These are phyloP conservation scores for Fusarium sublunatum DNA, from an alignment of 2,329 filamentous ascomycete genomes.

Conservation along the genomic window DNA sequence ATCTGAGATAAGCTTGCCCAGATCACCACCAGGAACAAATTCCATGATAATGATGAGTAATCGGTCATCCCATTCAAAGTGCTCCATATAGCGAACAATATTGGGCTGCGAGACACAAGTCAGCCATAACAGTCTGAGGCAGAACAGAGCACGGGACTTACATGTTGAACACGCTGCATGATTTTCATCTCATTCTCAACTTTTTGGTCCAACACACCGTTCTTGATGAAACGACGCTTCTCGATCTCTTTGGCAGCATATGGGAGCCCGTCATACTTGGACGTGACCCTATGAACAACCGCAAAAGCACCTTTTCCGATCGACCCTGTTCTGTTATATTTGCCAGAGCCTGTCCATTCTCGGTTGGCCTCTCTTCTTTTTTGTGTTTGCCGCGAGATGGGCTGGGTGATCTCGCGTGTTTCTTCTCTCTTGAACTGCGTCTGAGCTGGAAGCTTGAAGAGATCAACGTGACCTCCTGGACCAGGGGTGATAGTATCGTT, in stretches of 20 bases:
- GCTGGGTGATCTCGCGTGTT: constrained; percentile 34
- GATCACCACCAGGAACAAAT: constrained; percentile 82
- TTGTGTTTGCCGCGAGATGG: constrained; percentile 24
- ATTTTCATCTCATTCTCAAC: constrained; percentile 98
- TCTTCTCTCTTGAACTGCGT: constrained; percentile 35
- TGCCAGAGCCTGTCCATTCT: constrained; percentile 85
- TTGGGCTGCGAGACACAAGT: constrained; percentile 68
- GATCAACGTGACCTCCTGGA: constrained; percentile 58
- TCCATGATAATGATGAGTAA: constrained; percentile 99
- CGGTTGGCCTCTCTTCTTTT: constrained; percentile 53
- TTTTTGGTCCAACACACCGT: constrained; percentile 87
- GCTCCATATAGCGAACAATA: constrained; percentile 91
- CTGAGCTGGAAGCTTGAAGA: constrained; percentile 48
- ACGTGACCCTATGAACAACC: constrained; percentile 89
- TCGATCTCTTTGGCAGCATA: constrained; percentile 96
- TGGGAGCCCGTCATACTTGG: constrained; percentile 82
- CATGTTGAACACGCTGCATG: constrained; percentile 86
- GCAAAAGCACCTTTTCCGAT: constrained; percentile 97
- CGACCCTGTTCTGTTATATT: constrained; percentile 83
- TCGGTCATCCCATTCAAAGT: constrained; percentile 82
- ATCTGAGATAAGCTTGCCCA: constrained; percentile 77
- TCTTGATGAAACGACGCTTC: constrained; percentile 92
- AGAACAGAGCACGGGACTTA: constrained; percentile 57
- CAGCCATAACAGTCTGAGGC: constrained; percentile 13
- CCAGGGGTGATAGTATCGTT: constrained; percentile 61